Conservation (phyloP, 2,329 filamentous ascomycete genomes). For the Botryotinia calthae region DNA sequence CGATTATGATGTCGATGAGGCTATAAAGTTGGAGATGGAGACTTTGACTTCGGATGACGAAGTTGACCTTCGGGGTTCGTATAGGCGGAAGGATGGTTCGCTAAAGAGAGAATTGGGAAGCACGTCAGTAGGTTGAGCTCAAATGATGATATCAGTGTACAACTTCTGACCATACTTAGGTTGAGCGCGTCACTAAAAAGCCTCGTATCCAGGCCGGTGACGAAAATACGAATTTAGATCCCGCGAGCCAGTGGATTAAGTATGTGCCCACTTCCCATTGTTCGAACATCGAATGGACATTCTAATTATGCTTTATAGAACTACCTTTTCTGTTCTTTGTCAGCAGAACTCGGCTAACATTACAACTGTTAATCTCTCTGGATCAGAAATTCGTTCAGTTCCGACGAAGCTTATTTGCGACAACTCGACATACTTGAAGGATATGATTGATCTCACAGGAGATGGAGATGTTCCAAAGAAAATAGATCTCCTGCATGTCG, state of each 20-base stretch:
- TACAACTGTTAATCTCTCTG: neutral
- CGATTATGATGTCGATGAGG: neutral
- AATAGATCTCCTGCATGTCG: conserved; percentile 1
- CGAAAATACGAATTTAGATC: neutral
- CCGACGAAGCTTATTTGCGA: conserved; percentile 11
- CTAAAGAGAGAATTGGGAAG: neutral
- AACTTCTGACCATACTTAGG: neutral
- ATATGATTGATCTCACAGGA: neutral
- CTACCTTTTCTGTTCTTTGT: neutral
- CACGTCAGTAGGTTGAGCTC: neutral
- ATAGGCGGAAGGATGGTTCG: neutral
- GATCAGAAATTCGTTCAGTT: neutral
- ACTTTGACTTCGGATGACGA: neutral
- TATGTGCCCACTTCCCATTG: neutral
- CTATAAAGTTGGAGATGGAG: conserved; percentile 5
- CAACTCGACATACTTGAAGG: conserved; percentile 7
- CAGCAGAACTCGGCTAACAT: neutral
- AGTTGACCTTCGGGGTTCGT: neutral
- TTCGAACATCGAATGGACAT: neutral
- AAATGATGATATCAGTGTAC: neutral
- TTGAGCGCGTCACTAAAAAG: neutral
- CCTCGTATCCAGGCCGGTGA: neutral
- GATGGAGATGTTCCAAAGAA: neutral
- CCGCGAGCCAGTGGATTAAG: conserved; percentile 10
- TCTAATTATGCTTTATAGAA: neutral